phyloP scores from a whole-genome alignment of 2,329 filamentous ascomycete species.

The Neopestalotiopsis rosae region DNA sequence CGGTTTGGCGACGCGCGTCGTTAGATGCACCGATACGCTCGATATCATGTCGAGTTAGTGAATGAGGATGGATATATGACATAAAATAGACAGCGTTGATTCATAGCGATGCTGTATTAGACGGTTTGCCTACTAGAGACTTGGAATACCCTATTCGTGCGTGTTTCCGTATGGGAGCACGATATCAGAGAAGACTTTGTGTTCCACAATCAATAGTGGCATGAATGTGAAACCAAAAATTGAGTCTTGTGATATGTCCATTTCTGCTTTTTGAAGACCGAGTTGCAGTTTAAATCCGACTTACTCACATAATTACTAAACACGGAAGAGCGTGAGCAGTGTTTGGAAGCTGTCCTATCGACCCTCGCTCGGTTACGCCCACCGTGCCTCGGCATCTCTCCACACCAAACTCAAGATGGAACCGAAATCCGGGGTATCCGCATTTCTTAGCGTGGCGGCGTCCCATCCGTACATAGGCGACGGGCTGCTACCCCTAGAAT shows the following conservation, averaged over 20 bases:
- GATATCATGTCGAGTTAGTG: neutral
- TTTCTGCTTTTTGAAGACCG: neutral
- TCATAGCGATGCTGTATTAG: slow-evolving; percentile 7
- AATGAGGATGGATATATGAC: slow-evolving; percentile 1
- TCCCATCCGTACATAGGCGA: neutral
- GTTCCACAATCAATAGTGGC: neutral
- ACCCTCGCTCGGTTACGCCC: slow-evolving; percentile 15
- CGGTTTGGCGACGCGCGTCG: neutral
- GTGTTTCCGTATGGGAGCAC: neutral
- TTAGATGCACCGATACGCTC: neutral
- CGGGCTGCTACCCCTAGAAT: neutral
- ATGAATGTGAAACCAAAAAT: neutral
- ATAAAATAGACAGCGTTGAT: slow-evolving; percentile 14
- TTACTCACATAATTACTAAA: too few species aligned
- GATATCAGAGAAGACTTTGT: neutral
- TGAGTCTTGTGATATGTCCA: neutral
- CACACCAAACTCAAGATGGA: slow-evolving; percentile 25
- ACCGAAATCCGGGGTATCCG: slow-evolving; percentile 16
- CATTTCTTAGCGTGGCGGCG: neutral
- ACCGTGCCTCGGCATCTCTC: slow-evolving; percentile 30
- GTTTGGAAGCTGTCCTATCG: neutral
- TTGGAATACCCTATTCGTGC: slow-evolving; percentile 3
- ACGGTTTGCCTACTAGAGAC: neutral
- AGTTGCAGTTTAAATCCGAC: too few species aligned
- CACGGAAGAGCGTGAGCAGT: too few species aligned